phyloP scores from a whole-genome alignment of 306 rosid species.

The Sesbania bispinosa region DNA sequence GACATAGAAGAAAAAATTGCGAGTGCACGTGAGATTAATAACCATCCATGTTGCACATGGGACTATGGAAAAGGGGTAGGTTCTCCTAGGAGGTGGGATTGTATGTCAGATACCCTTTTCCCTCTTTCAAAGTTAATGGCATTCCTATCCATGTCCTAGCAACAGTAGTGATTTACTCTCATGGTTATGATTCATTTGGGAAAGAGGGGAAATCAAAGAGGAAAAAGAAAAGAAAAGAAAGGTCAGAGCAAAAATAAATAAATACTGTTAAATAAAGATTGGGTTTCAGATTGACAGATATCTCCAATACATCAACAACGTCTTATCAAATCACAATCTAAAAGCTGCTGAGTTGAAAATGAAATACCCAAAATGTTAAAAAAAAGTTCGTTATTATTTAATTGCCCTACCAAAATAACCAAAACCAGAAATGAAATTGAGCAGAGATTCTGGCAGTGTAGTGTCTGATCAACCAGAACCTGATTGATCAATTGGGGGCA shows the following conservation, averaged over 20 bases:
- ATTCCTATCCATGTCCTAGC: conserved; percentile 14
- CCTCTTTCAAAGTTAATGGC: too few species aligned
- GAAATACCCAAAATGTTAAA: neutral
- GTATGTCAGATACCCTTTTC: conserved; percentile 23
- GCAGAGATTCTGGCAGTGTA: conserved; percentile 12
- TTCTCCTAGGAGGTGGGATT: conserved; percentile 32
- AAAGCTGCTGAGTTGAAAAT: too few species aligned
- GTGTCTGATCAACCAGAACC: conserved; percentile 17
- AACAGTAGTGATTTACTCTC: neutral
- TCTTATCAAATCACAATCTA: conserved; percentile 36
- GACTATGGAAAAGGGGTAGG: conserved; percentile 4
- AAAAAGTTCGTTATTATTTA: neutral
- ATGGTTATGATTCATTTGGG: conserved; percentile 8
- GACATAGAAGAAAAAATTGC: neutral
- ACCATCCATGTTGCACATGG: conserved; percentile 30
- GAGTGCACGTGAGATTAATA: conserved; percentile 23
- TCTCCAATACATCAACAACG: conserved; percentile 38
- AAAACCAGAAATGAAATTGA: neutral
- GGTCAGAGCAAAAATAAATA: neutral
- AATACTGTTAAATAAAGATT: conserved; percentile 8
- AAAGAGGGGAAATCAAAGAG: neutral
- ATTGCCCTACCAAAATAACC: neutral
- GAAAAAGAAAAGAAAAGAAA: neutral
- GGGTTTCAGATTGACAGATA: conserved; percentile 25
- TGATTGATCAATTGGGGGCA: neutral